Base-by-base conservation (phyloP, 2,329 filamentous ascomycete species). In the Pseudogymnoascus sp. region DNA sequence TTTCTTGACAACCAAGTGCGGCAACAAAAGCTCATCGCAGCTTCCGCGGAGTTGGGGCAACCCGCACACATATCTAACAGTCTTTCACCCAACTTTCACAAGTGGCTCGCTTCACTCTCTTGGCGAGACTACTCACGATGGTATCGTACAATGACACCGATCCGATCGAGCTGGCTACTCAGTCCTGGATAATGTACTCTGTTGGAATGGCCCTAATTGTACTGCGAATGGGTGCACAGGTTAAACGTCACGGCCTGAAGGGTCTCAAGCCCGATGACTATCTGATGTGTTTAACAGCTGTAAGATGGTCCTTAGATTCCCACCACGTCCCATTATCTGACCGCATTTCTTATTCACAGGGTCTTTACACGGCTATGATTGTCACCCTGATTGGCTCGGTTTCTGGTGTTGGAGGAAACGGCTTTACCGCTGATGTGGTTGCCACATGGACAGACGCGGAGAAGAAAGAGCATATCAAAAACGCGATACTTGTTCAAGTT, bases 401-500 rank as follows among this genome's bases (percentile, higher is more conserved):
- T 14, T 64, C 66, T 2, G 76, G 76, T 23, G 77, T 77, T 37
- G 77, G 76, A 25, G 77, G 75, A 61, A 79, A 79, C 63, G 69
- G 80, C 1, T 77, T 73, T 61, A 74, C 68, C 4, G 75, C 75
- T 4, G 77, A 74, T 61, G 65, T 75, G 25, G 72, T 73, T 25
- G 63, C 65, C 1, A 73, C 70, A 0, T 78, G 78, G 66, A 74
- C 72, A 5, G 64, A 69, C 12, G 63, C 67, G 14, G 73, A 79
- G 8, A 75, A 79, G 4, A 40, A 73, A 31, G 75, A 77, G 18
- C 73, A 78, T 6, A 75, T 79, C 44, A 73, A 74, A 28, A 84
- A 84, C 3, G 85, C 83, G 40, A 87, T 86, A 76, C 82, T 83
- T 76, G 84, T 86, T 1, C 75, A 85, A 59, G 79, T 84, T 6